Percentiles rank a stretch among this genome's conserved stretches.
phyloP scores from a whole-genome alignment of 148 eudicot genomes.

The Fallopia convolvulus region DNA sequence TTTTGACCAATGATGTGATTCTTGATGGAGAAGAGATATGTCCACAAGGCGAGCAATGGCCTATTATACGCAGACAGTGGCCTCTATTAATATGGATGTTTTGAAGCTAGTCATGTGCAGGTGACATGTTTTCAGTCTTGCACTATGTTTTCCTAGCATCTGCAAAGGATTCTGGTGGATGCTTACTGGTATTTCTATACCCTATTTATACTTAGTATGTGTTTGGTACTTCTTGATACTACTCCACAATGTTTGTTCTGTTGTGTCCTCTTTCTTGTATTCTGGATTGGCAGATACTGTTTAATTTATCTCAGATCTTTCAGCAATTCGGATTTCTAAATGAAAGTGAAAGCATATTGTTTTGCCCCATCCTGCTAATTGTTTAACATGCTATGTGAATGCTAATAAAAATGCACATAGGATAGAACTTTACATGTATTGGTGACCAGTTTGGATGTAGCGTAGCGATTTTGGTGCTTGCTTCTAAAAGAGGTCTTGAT shows the following conservation, averaged over 20 bases:
- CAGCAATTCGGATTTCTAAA: not conserved
- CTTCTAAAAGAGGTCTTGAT: not conserved
- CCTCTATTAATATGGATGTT: conserved; percentile 49
- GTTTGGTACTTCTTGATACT: not conserved
- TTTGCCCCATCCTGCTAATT: not conserved
- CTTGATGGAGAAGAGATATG: conserved; percentile 31
- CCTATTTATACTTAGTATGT: not conserved
- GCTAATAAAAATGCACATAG: not conserved
- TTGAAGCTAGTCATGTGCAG: conserved; percentile 62
- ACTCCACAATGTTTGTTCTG: not conserved
- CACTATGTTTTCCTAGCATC: conserved; percentile 51
- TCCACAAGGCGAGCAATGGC: conserved; percentile 50
- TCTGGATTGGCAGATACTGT: not conserved
- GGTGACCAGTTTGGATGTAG: not conserved
- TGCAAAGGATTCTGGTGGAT: conserved; percentile 61
- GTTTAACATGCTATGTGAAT: not conserved
- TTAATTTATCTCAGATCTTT: not conserved
- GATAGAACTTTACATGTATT: not conserved
- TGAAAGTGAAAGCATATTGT: not conserved
- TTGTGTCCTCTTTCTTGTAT: not conserved
- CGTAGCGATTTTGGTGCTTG: too few relatives aligned
- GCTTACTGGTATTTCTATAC: conserved; percentile 56
- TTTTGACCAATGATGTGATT: conserved; percentile 23
- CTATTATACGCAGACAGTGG: conserved; percentile 49
- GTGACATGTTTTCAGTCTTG: conserved; percentile 44